Percentiles rank a stretch among this genome's conserved stretches.
Conservation (phyloP, 1,139 yeast genomes). For the Hansenula sp. region DNA sequence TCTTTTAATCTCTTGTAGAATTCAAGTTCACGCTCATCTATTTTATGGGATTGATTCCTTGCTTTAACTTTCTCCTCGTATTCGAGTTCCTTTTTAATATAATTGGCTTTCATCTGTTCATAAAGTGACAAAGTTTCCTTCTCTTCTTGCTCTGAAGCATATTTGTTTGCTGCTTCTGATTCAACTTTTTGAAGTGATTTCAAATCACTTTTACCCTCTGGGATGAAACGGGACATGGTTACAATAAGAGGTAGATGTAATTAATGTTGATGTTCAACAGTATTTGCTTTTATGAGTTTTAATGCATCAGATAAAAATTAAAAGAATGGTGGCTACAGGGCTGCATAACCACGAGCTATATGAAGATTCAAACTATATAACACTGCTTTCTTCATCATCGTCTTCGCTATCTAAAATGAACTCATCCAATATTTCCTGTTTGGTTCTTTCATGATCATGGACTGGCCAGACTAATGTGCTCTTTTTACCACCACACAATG, state of each 20-base stretch:
- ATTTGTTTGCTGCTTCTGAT: slow-evolving; percentile 10
- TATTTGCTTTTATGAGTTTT: too few relatives aligned
- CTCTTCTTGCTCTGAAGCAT: slow-evolving; percentile 16
- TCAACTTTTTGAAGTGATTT: slow-evolving; percentile 14
- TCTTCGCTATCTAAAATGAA: slow-evolving; percentile 42
- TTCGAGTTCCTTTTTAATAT: slow-evolving; percentile 18
- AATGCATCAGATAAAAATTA: too few relatives aligned
- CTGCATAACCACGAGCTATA: neutral
- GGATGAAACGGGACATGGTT: slow-evolving; percentile 24
- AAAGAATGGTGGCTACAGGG: too few relatives aligned
- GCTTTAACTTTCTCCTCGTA: slow-evolving; percentile 19
- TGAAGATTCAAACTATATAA: neutral
- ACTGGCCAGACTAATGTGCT: slow-evolving; percentile 54
- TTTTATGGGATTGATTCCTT: slow-evolving; percentile 14
- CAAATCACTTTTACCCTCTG: slow-evolving; percentile 22
- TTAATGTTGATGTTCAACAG: too few relatives aligned
- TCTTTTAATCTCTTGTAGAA: slow-evolving; percentile 13
- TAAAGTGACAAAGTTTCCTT: slow-evolving; percentile 18
- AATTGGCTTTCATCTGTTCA: slow-evolving; percentile 22
- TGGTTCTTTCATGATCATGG: slow-evolving; percentile 24
- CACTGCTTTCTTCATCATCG: slow-evolving; percentile 11
- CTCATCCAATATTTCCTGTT: slow-evolving; percentile 41
- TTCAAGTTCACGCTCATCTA: slow-evolving; percentile 15
- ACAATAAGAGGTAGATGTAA: too few relatives aligned
- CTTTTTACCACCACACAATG: slow-evolving; percentile 42